Base-by-base conservation (phyloP, 2,329 filamentous ascomycete genomes). In the Exophiala spinifera region DNA sequence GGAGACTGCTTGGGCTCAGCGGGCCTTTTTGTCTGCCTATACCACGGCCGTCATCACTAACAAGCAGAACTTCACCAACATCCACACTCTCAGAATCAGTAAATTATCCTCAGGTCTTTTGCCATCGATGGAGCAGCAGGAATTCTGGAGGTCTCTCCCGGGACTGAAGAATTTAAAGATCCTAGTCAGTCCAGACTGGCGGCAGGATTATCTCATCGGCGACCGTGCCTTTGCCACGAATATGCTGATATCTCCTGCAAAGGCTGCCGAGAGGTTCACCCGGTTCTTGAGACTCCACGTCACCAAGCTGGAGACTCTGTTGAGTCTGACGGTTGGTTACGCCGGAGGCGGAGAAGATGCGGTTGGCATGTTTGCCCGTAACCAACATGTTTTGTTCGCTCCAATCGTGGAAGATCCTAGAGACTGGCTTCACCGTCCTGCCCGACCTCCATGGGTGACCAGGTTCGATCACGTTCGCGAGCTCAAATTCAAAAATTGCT, bases 1-100 rank as follows among this genome's bases (percentile, higher is more conserved):
- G 34, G 85, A 88, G 66, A 81, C 83, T 3, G 80, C 84, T 49
- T 87, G 85, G 82, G 84, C 84, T 5, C 84, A 88, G 60, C 75
- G 80, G 49, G 85, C 84, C 15, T 85, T 88, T 65, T 74, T 88
- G 44, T 80, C 84, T 46, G 86, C 85, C 1, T 88, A 85, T 61
- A 79, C 84, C 60, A 78, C 87, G 45, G 79, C 83, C 1, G 68
- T 88, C 40, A 79, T 84, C 20, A 83, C 87, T 63, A 86, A 85
- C 55, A 72, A 73, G 3, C 60, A 64, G 4, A 76, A 73, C 1
- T 86, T 88, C 60, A 55, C 64, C 6, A 69, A 74, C 4, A 74
- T 89, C 40, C 79, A 78, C 19, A 81, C 77, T 4, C 66, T 89
- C 39, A 85, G 79, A 31, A 77, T 89, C 47, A 79, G 84, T 46